phyloP scores from a whole-genome alignment of 345 rosid species.

The Citrus hindsii region DNA sequence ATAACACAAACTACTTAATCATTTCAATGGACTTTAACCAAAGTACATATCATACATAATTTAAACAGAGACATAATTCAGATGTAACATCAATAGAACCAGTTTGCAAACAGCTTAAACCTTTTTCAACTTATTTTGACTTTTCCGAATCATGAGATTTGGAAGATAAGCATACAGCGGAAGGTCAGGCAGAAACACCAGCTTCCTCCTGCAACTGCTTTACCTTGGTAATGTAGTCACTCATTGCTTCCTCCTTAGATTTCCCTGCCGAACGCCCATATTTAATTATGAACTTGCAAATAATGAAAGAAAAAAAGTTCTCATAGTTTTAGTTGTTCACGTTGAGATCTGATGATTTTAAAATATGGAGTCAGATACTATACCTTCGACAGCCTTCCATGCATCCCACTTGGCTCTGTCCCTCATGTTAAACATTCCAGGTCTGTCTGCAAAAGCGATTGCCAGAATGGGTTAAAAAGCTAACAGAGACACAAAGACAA shows the following conservation, averaged over 20 bases:
- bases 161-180: background rate
- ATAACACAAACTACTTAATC: too few species aligned
- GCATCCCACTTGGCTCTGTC: constrained; percentile 98
- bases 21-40: background rate
- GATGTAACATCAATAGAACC: background rate
- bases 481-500: background rate
- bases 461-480: background rate
- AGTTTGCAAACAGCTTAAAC: background rate
- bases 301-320: background rate
- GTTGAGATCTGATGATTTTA: too few species aligned
- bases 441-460: constrained; percentile 51
- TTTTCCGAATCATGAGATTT: background rate
- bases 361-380: background rate
- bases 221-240: constrained; percentile 73
- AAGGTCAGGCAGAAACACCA: constrained; percentile 29
- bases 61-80: background rate
- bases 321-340: background rate
- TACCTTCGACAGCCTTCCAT: constrained; percentile 96
- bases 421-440: constrained; percentile 81
- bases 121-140: background rate
- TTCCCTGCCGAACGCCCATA: constrained; percentile 37
- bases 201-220: constrained; percentile 66
- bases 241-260: constrained; percentile 71
- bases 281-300: background rate
- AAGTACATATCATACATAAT: background rate